phyloP scores from a whole-genome alignment of 371 early-diverging fungal genomes.

The Mortierella sp. region DNA sequence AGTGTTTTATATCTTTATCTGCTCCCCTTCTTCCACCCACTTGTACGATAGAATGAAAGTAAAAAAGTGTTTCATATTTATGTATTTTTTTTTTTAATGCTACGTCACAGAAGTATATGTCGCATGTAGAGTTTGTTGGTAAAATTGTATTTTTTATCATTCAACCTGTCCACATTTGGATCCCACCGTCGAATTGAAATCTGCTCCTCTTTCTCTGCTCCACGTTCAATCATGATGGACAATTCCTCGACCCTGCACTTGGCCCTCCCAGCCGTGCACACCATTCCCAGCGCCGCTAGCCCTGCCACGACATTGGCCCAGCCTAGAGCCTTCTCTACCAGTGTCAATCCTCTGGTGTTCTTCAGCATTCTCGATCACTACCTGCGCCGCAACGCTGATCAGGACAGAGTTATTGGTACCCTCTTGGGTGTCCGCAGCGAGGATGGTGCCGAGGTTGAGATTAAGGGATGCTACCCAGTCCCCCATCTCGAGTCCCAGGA shows the following conservation, averaged over 20 bases:
- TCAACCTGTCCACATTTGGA: constrained; percentile 7
- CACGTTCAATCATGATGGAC: constrained; percentile 52
- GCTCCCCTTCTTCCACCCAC: not conserved
- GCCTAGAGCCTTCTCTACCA: constrained; percentile 70
- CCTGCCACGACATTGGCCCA: constrained; percentile 56
- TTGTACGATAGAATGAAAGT: constrained; percentile 25
- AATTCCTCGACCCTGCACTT: constrained; percentile 55
- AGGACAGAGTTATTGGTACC: constrained; percentile 90
- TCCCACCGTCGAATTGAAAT: constrained; percentile 19
- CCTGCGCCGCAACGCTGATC: constrained; percentile 86
- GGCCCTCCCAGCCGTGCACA: constrained; percentile 57
- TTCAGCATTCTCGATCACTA: constrained; percentile 94
- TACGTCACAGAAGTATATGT: constrained; percentile 4
- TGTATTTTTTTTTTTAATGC: not conserved
- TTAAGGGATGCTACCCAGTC: constrained; percentile 90
- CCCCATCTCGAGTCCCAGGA: constrained; percentile 79
- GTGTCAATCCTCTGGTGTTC: constrained; percentile 89
- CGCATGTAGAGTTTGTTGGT: not conserved
- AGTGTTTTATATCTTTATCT: constrained; percentile 8
- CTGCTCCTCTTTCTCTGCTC: constrained; percentile 12
- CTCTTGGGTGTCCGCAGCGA: constrained; percentile 87
- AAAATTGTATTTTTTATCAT: not conserved
- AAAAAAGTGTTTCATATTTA: constrained; percentile 10
- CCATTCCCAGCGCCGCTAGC: constrained; percentile 47
- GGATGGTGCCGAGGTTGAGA: constrained; percentile 89